A percentile compares a stretch with the other conserved stretches of the same genome.
phyloP scores from a whole-genome alignment of 2,329 filamentous ascomycete species.

The Monilinia fructicola region DNA sequence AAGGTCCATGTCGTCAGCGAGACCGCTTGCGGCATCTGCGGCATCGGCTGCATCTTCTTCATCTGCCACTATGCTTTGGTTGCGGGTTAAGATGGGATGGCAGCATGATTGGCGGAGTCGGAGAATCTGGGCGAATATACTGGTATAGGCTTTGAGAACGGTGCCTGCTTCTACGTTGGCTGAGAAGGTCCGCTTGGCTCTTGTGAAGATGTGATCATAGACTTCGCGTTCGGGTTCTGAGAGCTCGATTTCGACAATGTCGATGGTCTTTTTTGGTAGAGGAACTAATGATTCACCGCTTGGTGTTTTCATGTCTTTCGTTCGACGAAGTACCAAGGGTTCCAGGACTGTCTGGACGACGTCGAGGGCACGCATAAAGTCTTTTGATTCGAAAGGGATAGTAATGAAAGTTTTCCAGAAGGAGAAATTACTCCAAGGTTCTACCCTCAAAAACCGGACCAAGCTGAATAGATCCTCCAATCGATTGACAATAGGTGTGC shows the following conservation, averaged over 20 bases:
- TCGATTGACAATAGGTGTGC: slow-evolving; percentile 94
- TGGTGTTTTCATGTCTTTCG: slow-evolving; percentile 97
- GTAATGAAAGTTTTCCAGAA: slow-evolving; percentile 99
- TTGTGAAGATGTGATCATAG: slow-evolving; percentile 84
- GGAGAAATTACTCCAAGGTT: slow-evolving; percentile 98
- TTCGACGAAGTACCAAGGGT: slow-evolving; percentile 89
- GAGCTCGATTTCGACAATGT: slow-evolving; percentile 85
- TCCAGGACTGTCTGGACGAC: slow-evolving; percentile 97
- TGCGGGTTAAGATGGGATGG: slow-evolving; percentile 85
- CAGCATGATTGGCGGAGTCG: slow-evolving; percentile 92
- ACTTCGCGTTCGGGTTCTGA: slow-evolving; percentile 83
- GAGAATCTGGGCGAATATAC: slow-evolving; percentile 94
- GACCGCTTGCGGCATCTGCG: slow-evolving; percentile 74
- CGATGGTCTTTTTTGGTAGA: slow-evolving; percentile 74
- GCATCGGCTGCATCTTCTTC: slow-evolving; percentile 79
- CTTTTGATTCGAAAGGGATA: slow-evolving; percentile 91
- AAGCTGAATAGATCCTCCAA: slow-evolving; percentile 93
- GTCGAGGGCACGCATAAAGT: slow-evolving; percentile 89
- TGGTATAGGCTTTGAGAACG: slow-evolving; percentile 91
- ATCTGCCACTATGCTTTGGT: slow-evolving; percentile 79
- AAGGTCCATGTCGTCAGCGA: slow-evolving; percentile 96
- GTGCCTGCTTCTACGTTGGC: slow-evolving; percentile 89
- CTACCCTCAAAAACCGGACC: slow-evolving; percentile 87
- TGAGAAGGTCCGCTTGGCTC: slow-evolving; percentile 80
- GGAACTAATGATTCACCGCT: slow-evolving; percentile 78